Evolutionary conservation across 176 grass and related monocot species (phyloP).

Genomic region (Musa beccarii): DNA sequence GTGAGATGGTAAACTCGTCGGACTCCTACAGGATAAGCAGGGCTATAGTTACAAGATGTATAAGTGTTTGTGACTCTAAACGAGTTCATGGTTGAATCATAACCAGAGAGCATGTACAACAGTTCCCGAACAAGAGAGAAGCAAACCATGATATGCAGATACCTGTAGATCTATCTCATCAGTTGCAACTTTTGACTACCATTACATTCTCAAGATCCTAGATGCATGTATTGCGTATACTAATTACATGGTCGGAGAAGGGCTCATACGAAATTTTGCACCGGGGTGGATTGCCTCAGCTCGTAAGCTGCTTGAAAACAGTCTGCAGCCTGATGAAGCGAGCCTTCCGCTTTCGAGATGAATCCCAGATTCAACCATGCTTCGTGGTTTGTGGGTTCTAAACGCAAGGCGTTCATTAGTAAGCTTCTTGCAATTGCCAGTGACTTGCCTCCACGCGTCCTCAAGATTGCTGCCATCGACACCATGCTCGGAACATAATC

Average conservation of each 20-base stretch:
- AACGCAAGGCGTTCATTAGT: conserved; percentile 49
- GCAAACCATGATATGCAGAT: background rate
- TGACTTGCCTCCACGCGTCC: conserved; percentile 43
- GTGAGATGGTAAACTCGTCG: too few species aligned
- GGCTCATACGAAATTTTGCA: conserved; percentile 42
- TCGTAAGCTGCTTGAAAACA: conserved; percentile 87
- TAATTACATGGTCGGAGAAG: background rate
- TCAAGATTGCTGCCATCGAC: conserved; percentile 66
- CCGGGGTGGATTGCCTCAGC: conserved; percentile 59
- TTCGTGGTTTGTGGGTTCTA: conserved; percentile 62
- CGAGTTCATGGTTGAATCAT: background rate
- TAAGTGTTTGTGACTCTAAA: background rate
- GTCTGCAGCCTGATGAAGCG: conserved; percentile 55
- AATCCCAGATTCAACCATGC: conserved; percentile 78
- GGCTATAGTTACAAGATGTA: conserved; percentile 29
- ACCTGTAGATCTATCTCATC: background rate
- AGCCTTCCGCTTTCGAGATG: conserved; percentile 60
- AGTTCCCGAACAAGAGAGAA: background rate
- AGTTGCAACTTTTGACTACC: background rate
- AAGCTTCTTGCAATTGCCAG: conserved; percentile 58
- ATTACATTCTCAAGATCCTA: background rate
- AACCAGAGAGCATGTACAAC: background rate
- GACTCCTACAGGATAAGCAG: too few species aligned
- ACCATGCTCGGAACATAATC: conserved; percentile 84
- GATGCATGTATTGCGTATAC: background rate